These are phyloP conservation scores for Geotrichum phurueaensis DNA, from an alignment of 1,139 yeast species.

Conservation along the genomic window DNA sequence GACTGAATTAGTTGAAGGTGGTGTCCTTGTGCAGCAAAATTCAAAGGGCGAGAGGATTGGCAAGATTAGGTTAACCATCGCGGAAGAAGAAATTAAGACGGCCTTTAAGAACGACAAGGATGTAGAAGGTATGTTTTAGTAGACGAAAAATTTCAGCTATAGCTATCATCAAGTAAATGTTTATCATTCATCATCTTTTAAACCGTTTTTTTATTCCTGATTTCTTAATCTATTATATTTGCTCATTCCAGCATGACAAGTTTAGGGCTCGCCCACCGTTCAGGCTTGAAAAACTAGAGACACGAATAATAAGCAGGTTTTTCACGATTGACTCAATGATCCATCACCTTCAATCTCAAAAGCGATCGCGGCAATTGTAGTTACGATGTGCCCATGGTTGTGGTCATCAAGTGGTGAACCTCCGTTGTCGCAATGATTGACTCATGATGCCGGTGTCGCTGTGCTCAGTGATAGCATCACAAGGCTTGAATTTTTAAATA, in stretches of 20 bases:
- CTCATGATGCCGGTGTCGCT: background rate
- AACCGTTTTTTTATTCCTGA: background rate
- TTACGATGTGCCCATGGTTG: background rate
- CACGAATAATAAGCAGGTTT: background rate
- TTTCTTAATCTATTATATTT: background rate
- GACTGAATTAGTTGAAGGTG: conserved; percentile 69
- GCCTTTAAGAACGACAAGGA: conserved; percentile 54
- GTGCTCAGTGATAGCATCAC: background rate
- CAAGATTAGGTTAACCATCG: conserved; percentile 56
- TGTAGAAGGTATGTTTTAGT: conserved; percentile 34
- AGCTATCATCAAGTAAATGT: background rate
- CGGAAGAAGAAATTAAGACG: conserved; percentile 61
- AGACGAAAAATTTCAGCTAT: background rate
- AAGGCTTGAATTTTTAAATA: background rate
- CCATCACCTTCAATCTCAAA: background rate
- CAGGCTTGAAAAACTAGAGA: background rate
- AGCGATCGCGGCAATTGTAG: background rate
- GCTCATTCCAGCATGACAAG: background rate
- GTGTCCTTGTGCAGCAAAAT: conserved; percentile 63
- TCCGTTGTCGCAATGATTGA: background rate
- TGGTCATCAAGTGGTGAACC: background rate
- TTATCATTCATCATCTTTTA: background rate
- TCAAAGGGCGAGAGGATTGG: conserved; percentile 63
- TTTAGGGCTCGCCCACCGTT: background rate
- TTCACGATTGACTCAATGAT: background rate